Percentiles rank a stretch among this genome's conserved stretches.
These are phyloP conservation scores for Kluyveromyces aestuarii DNA, from an alignment of 805 yeast species.

Conservation along the genomic window DNA sequence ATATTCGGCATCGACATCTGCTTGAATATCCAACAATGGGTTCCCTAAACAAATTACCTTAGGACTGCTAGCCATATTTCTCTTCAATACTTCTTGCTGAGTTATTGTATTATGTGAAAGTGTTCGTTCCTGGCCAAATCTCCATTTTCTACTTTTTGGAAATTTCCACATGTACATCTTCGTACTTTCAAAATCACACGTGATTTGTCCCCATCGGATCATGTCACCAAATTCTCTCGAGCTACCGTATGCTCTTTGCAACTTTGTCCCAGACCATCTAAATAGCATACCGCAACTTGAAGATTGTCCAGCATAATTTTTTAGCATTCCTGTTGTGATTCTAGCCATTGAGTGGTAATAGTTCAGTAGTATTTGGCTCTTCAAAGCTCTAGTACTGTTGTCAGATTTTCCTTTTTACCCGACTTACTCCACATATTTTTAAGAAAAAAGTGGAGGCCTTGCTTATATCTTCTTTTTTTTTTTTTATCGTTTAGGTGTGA, in stretches of 20 bases:
- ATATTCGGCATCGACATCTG: conserved; percentile 57
- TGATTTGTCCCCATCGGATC: background rate
- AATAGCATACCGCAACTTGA: background rate
- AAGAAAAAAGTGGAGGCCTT: too few relatives aligned
- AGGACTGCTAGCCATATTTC: conserved; percentile 8
- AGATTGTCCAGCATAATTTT: background rate
- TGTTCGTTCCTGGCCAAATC: background rate
- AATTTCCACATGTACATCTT: background rate
- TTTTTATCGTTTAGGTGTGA: too few relatives aligned
- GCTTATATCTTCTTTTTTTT: too few relatives aligned
- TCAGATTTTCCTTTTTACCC: too few relatives aligned
- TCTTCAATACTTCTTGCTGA: background rate
- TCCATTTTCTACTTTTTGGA: background rate
- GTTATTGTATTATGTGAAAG: background rate
- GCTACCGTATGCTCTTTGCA: too few relatives aligned
- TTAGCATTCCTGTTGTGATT: too few relatives aligned
- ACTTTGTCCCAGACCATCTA: background rate
- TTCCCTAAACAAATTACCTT: conserved; percentile 77
- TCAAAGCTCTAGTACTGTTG: too few relatives aligned
- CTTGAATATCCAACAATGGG: conserved; percentile 85
- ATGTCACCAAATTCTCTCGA: too few relatives aligned
- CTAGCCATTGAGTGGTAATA: too few relatives aligned
- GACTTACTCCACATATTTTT: too few relatives aligned
- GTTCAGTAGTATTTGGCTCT: too few relatives aligned
- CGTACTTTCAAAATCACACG: background rate